A percentile compares a stretch with the other conserved stretches of the same genome.
Conservation (phyloP, 2,329 filamentous ascomycete species). For the Cephalotrichum gorgonifer region DNA sequence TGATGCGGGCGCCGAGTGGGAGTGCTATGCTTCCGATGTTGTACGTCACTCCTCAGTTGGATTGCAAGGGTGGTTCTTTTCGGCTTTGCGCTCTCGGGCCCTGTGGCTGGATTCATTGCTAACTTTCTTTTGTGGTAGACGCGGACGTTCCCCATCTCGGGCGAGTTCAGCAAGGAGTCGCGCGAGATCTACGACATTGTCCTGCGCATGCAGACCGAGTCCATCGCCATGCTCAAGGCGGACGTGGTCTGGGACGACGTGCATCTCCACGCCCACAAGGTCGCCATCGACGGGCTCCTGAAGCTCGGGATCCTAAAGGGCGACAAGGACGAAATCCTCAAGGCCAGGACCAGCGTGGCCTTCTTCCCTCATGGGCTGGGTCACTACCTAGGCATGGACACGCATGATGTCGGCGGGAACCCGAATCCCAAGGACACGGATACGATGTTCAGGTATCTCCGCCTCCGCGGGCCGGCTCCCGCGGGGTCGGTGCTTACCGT, state of each 20-base stretch:
- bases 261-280: constrained; percentile 67
- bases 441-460: constrained; percentile 75
- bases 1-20: constrained; percentile 72
- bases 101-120: background rate
- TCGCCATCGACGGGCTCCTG: constrained; percentile 73
- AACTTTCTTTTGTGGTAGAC: constrained; percentile 49
- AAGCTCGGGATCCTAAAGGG: constrained; percentile 63
- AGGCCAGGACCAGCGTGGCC: constrained; percentile 69
- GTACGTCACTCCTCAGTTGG: constrained; percentile 22
- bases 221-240: constrained; percentile 60
- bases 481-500: constrained; percentile 83
- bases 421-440: constrained; percentile 72
- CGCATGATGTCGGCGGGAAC: constrained; percentile 76
- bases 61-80: background rate
- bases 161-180: constrained; percentile 59
- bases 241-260: constrained; percentile 74
- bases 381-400: constrained; percentile 87
- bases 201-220: constrained; percentile 74
- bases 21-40: constrained; percentile 62
- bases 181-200: constrained; percentile 74
- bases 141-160: constrained; percentile 73
- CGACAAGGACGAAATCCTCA: constrained; percentile 61
- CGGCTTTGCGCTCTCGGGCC: too few species aligned
- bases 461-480: constrained; percentile 66
- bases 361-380: constrained; percentile 90